Conservation (phyloP, 768 basidiomycete species). For the Lactifluus echinatus region DNA sequence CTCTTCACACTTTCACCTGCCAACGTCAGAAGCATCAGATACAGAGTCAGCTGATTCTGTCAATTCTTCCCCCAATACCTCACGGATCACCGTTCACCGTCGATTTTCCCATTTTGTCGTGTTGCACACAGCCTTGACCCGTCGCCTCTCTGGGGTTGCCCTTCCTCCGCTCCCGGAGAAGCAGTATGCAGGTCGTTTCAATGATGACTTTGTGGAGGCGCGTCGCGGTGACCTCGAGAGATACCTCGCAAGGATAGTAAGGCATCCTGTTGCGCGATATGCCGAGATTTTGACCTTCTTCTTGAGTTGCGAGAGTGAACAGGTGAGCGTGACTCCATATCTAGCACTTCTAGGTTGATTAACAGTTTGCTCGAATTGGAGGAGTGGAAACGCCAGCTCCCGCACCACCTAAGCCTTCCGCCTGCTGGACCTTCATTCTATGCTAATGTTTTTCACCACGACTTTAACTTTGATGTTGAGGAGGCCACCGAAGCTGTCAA, state of each 20-base stretch:
- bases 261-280: slow-evolving; percentile 71
- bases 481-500: slow-evolving; percentile 54
- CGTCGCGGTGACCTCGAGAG: slow-evolving; percentile 73
- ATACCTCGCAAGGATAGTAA: slow-evolving; percentile 59
- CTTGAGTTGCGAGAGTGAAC: slow-evolving; percentile 65
- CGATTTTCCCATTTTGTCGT: slow-evolving; percentile 82
- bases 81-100: slow-evolving; percentile 64
- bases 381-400: slow-evolving; percentile 66
- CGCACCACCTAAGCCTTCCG: slow-evolving; percentile 49
- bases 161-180: slow-evolving; percentile 82
- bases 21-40: slow-evolving; percentile 21
- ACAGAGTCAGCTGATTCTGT: slow-evolving; percentile 21
- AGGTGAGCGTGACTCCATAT: slow-evolving; percentile 36
- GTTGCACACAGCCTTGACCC: slow-evolving; percentile 60
- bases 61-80: slow-evolving; percentile 30
- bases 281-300: slow-evolving; percentile 77
- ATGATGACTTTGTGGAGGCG: slow-evolving; percentile 73
- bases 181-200: slow-evolving; percentile 75
- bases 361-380: slow-evolving; percentile 24
- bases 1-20: slow-evolving; percentile 57
- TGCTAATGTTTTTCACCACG: slow-evolving; percentile 74
- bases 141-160: slow-evolving; percentile 65
- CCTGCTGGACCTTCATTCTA: slow-evolving; percentile 72
- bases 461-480: slow-evolving; percentile 70
- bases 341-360: not conserved